These are phyloP conservation scores for Buddleja alternifolia DNA, from an alignment of 257 asterid species.

Conservation along the genomic window DNA sequence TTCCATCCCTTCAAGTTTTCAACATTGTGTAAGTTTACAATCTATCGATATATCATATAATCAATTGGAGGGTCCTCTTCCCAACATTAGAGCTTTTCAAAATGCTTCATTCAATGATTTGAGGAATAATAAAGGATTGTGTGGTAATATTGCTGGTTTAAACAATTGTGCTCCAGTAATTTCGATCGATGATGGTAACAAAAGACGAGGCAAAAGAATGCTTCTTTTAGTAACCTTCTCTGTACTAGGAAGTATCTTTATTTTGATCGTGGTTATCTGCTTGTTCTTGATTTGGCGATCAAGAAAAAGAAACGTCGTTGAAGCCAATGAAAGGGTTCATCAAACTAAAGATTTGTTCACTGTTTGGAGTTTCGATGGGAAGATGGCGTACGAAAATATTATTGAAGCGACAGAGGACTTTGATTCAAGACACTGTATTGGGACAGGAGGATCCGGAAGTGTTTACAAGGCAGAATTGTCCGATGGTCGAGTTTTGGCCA, in stretches of 20 bases:
- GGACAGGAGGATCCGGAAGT: constrained; percentile 41
- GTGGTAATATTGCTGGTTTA: constrained; percentile 34
- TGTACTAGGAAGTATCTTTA: too few species aligned
- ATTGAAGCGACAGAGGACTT: constrained; percentile 39
- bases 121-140: constrained; percentile 35
- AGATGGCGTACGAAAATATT: constrained; percentile 31
- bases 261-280: background rate
- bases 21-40: background rate
- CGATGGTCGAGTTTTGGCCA: constrained; percentile 35
- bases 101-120: constrained; percentile 26
- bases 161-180: constrained; percentile 26
- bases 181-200: background rate
- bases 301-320: background rate
- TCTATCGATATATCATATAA: constrained; percentile 39
- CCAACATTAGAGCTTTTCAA: constrained; percentile 32
- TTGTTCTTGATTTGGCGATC: background rate
- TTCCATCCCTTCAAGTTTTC: constrained; percentile 32
- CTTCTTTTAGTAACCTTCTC: constrained; percentile 14
- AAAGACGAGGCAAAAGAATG: background rate
- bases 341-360: constrained; percentile 14
- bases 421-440: constrained; percentile 29
- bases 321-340: constrained; percentile 10
- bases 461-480: constrained; percentile 37
- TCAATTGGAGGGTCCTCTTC: constrained; percentile 46
- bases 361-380: constrained; percentile 37